Percentiles rank a stretch among this genome's conserved stretches.
These are phyloP conservation scores for Arthroderma uncinatum DNA, from an alignment of 2,329 filamentous ascomycete genomes.

Conservation along the genomic window DNA sequence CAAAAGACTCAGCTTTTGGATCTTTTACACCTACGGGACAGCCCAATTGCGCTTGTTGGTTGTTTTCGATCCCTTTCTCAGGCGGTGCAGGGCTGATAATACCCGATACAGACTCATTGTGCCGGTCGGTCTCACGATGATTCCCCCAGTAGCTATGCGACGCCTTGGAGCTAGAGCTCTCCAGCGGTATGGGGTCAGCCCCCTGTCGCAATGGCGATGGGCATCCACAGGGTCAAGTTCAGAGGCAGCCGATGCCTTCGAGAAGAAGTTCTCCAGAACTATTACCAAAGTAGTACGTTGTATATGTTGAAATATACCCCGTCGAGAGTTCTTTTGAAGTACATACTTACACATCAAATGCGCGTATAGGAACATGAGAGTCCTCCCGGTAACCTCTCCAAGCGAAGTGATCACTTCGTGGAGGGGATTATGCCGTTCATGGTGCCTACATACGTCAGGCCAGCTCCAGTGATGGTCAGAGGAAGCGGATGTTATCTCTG, in stretches of 20 bases:
- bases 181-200: slow-evolving; percentile 12
- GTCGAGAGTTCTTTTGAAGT: neutral
- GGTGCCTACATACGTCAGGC: slow-evolving; percentile 90
- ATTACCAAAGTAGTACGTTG: neutral
- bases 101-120: neutral
- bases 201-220: slow-evolving; percentile 18
- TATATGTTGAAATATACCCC: neutral
- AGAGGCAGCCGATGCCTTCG: neutral
- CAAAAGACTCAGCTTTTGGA: neutral
- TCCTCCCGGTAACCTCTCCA: slow-evolving; percentile 61
- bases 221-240: slow-evolving; percentile 10
- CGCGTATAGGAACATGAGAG: slow-evolving; percentile 44
- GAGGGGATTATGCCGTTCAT: slow-evolving; percentile 72
- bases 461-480: slow-evolving; percentile 77
- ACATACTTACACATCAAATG: neutral
- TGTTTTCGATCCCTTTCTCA: neutral
- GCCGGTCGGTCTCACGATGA: slow-evolving; percentile 3
- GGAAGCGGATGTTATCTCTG: slow-evolving; percentile 80
- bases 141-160: slow-evolving; percentile 9
- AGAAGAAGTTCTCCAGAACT: neutral
- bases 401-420: slow-evolving; percentile 48
- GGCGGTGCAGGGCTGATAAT: too few species aligned
- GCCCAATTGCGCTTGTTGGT: neutral
- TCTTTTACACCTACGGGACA: neutral
- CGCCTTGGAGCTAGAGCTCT: slow-evolving; percentile 21